phyloP scores from a whole-genome alignment of 768 basidiomycete genomes.

The Inosperma sp. region DNA sequence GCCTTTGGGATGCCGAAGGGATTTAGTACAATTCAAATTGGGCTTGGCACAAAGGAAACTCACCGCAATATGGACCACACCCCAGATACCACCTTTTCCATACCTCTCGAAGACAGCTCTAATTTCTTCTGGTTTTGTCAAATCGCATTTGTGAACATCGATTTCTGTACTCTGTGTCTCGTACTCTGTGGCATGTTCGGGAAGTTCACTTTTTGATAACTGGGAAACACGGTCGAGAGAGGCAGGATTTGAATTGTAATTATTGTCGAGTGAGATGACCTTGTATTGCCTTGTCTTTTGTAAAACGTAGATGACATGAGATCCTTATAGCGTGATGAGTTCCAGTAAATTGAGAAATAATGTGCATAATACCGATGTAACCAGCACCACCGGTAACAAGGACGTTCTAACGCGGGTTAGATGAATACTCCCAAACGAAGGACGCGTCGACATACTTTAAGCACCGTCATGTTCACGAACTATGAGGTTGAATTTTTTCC shows the following conservation, averaged over 20 bases:
- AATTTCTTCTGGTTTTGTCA: constrained; percentile 69
- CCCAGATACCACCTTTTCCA: constrained; percentile 90
- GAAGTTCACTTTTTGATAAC: constrained; percentile 72
- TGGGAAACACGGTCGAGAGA: constrained; percentile 74
- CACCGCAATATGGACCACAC: constrained; percentile 92
- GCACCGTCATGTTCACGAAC: constrained; percentile 23
- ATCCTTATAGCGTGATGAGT: constrained; percentile 49
- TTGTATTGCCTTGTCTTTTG: constrained; percentile 86
- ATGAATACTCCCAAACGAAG: constrained; percentile 10
- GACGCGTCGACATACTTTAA: constrained; percentile 42
- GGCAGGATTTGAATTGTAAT: constrained; percentile 82
- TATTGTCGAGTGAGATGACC: constrained; percentile 93
- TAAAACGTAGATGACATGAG: constrained; percentile 85
- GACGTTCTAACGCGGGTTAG: constrained; percentile 36
- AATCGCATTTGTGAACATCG: constrained; percentile 65
- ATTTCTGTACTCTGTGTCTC: constrained; percentile 73
- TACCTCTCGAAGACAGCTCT: constrained; percentile 78
- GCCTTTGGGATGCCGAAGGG: constrained; percentile 48
- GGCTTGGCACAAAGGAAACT: constrained; percentile 27
- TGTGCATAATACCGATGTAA: constrained; percentile 65
- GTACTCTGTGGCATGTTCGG: constrained; percentile 54
- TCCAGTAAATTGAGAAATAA: constrained; percentile 4
- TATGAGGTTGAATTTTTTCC: not conserved
- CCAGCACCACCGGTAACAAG: constrained; percentile 70
- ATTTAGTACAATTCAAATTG: constrained; percentile 5